A percentile compares a stretch with the other conserved stretches of the same genome.
Evolutionary conservation across 257 asterid species (phyloP).

Genomic region (Oldenlandia corymbosa): DNA sequence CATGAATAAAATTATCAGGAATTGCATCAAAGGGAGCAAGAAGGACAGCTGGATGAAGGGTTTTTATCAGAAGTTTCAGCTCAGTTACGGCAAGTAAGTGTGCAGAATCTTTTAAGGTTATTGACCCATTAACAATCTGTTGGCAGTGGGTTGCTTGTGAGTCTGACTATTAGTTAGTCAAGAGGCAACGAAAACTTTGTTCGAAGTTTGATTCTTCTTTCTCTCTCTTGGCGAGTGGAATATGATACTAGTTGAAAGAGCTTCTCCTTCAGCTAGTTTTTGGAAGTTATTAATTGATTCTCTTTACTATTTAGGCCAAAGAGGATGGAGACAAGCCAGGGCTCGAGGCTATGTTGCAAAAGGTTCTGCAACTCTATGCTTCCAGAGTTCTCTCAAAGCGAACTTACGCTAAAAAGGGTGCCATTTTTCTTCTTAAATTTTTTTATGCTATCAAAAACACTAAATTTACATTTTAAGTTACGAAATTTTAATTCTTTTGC

Average conservation of each 20-base stretch:
- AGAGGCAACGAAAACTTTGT: background rate
- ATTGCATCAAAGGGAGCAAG: conserved; percentile 82
- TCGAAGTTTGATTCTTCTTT: background rate
- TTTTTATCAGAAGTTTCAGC: conserved; percentile 91
- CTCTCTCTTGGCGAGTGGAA: background rate
- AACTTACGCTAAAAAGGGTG: conserved; percentile 86
- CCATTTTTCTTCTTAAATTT: background rate
- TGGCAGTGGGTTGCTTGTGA: background rate
- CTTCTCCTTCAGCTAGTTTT: background rate
- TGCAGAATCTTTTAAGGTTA: background rate
- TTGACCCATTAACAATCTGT: background rate
- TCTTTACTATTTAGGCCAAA: conserved; percentile 52
- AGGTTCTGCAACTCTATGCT: conserved; percentile 89
- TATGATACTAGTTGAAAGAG: background rate
- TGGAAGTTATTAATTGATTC: background rate
- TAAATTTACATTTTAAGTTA: background rate
- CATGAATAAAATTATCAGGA: conserved; percentile 41
- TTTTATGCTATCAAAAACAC: background rate
- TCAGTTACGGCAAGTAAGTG: conserved; percentile 82
- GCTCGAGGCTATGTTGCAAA: conserved; percentile 96
- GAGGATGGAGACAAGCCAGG: conserved; percentile 95
- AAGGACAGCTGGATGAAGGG: conserved; percentile 94
- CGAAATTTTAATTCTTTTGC: background rate
- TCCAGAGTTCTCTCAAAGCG: conserved; percentile 83
- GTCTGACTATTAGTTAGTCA: background rate